Evolutionary conservation across 805 yeast genomes (phyloP).

Genomic region (Teunomyces tritomae): DNA sequence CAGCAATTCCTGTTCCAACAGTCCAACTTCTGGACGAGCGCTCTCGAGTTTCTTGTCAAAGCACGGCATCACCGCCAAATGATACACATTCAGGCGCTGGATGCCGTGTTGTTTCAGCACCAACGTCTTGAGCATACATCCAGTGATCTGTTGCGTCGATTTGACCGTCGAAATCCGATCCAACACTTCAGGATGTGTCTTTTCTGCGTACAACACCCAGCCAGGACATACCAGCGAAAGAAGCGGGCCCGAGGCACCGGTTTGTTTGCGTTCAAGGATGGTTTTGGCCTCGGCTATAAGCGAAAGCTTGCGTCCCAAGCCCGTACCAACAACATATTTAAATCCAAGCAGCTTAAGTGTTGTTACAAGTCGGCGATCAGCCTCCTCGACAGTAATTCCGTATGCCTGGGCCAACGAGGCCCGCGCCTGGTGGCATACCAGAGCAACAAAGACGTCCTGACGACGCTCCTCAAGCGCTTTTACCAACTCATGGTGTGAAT

Average conservation of each 20-base stretch:
- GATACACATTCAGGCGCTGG: slow-evolving; percentile 54
- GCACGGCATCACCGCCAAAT: slow-evolving; percentile 91
- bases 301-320: slow-evolving; percentile 72
- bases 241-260: slow-evolving; percentile 41
- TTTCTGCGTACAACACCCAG: slow-evolving; percentile 93
- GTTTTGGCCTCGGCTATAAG: slow-evolving; percentile 42
- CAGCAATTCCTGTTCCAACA: slow-evolving; percentile 15
- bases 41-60: slow-evolving; percentile 96
- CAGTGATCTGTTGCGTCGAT: slow-evolving; percentile 94
- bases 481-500: slow-evolving; percentile 78
- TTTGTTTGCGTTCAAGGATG: slow-evolving; percentile 44
- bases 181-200: slow-evolving; percentile 84
- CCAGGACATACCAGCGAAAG: slow-evolving; percentile 89
- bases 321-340: slow-evolving; percentile 75
- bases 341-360: slow-evolving; percentile 64
- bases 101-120: slow-evolving; percentile 28
- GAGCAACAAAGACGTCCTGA: slow-evolving; percentile 58
- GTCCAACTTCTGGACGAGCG: slow-evolving; percentile 65
- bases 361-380: slow-evolving; percentile 59
- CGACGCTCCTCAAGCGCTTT: slow-evolving; percentile 43
- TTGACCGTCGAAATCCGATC: slow-evolving; percentile 70
- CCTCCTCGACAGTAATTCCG: slow-evolving; percentile 46
- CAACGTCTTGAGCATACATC: slow-evolving; percentile 63
- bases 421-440: slow-evolving; percentile 83
- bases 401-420: slow-evolving; percentile 76